Base-by-base conservation (phyloP, 352 stramenopile species). In the Globisporangium alternatum region DNA sequence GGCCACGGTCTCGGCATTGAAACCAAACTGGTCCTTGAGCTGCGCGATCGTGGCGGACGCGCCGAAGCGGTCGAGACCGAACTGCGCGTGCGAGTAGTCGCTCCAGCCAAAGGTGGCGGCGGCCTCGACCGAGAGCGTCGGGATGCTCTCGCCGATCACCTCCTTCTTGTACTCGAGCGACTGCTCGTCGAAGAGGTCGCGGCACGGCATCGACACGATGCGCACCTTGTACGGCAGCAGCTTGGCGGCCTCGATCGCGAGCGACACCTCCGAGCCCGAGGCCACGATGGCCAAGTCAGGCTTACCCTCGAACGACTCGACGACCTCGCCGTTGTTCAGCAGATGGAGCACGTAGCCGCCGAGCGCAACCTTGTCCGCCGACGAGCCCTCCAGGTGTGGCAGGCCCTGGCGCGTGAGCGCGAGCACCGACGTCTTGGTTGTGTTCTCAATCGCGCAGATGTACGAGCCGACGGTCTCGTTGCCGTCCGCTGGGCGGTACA, bases 381-480 rank as follows among this genome's bases (percentile, higher is more conserved):
- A 91, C 52, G 90, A 98, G 53, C 91, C 82, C 54, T 91, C 87
- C 49, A 99, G 77, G 69, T 97, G 95, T 35, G 90, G 85, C 39
- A 99, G 73, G 8, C 79, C 82, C 75, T 98, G 90, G 65, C 98
- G 88, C 8, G 86, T 97, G 52, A 98, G 86, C 47, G 90, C 94
- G 52, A 99, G 86, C 39, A 99, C 94, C 53, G 89, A 95, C 13
- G 98, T 97, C 62, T 97, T 96, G 44, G 88, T 71, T n/a, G 64
- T 21, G 51, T 87, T 77, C 66, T 97, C 83, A 43, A 96, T 71
- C 6, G 91, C 96, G 44, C 80, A 76, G 37, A 98, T 87, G 78
- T 99, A 99, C 7, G 96, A 74, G 56, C 95, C 97, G 39, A 95
- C 80, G n/a, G 96, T 98, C 91, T 99, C 98, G 74, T 99, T 99